These are phyloP conservation scores for Colletotrichum somersetense DNA, from an alignment of 2,329 filamentous ascomycete genomes.

Conservation along the genomic window DNA sequence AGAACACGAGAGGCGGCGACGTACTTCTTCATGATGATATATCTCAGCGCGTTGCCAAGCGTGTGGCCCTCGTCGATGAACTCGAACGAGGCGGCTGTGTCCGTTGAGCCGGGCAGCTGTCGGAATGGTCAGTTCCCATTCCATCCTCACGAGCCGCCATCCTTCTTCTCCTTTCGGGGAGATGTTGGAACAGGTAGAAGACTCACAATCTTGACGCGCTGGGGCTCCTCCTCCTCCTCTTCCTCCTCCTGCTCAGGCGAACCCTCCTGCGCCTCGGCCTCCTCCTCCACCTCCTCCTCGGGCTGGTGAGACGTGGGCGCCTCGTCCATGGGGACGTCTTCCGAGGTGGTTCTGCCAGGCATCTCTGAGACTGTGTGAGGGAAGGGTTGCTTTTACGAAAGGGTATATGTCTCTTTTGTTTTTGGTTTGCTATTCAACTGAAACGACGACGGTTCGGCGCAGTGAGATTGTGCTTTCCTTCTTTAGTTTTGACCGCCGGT, in stretches of 20 bases:
- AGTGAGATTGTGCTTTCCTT: not conserved
- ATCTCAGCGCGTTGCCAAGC: constrained; percentile 91
- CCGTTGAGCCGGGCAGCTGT: constrained; percentile 86
- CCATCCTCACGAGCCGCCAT: not conserved
- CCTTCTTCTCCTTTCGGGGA: not conserved
- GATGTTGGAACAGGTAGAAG: not conserved
- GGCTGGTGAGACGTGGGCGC: constrained; percentile 53
- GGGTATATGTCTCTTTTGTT: not conserved
- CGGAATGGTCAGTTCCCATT: constrained; percentile 15
- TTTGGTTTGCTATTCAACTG: not conserved
- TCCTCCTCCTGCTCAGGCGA: constrained; percentile 59
- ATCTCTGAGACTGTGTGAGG: constrained; percentile 46
- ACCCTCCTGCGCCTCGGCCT: constrained; percentile 49
- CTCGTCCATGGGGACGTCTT: constrained; percentile 52
- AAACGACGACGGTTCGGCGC: not conserved
- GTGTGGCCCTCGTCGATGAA: constrained; percentile 96
- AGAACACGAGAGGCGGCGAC: not conserved
- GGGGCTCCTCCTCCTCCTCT: constrained; percentile 62
- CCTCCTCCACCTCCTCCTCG: constrained; percentile 46
- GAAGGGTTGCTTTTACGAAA: not conserved
- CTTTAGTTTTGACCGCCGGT: constrained; percentile 24
- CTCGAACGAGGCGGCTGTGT: constrained; percentile 93
- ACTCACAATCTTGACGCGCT: constrained; percentile 73
- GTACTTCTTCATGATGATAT: constrained; percentile 99
- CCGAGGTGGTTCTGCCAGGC: constrained; percentile 57